Conservation (phyloP, 2,329 filamentous ascomycete species). For the Ophiostoma australiae region DNA sequence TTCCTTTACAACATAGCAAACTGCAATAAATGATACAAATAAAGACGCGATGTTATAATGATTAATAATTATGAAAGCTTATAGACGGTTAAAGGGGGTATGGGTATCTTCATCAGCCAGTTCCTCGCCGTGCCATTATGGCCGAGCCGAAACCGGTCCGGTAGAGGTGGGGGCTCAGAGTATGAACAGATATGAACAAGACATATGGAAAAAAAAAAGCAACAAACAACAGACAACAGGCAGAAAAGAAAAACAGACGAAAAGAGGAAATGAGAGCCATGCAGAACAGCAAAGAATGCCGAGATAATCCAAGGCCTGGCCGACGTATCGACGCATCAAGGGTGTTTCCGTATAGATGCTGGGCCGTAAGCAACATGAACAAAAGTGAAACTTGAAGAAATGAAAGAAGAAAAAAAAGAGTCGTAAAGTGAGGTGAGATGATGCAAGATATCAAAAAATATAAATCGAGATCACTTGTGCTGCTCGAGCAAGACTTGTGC, state of each 20-base stretch:
- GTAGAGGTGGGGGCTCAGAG: neutral
- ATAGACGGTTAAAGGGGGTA: neutral
- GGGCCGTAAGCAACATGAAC: neutral
- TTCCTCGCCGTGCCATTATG: neutral
- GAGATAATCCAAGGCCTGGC: neutral
- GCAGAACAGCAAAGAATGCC: neutral
- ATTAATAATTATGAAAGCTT: conserved; percentile 1
- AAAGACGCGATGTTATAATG: neutral
- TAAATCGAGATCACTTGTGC: neutral
- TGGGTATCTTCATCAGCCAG: conserved; percentile 19
- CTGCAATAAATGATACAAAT: neutral
- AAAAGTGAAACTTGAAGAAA: neutral
- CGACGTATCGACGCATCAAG: neutral
- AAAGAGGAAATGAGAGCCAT: neutral
- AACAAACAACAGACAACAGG: neutral
- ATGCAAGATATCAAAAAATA: neutral
- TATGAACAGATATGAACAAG: neutral
- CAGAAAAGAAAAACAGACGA: neutral
- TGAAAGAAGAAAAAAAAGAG: neutral
- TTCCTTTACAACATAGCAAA: too few species aligned
- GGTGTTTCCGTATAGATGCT: neutral
- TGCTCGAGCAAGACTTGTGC: conserved; percentile 38
- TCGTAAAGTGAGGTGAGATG: neutral
- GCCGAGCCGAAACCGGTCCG: neutral
- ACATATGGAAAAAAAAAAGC: neutral